phyloP scores from a whole-genome alignment of 2,329 filamentous ascomycete genomes.

The Colletotrichum graminicola region DNA sequence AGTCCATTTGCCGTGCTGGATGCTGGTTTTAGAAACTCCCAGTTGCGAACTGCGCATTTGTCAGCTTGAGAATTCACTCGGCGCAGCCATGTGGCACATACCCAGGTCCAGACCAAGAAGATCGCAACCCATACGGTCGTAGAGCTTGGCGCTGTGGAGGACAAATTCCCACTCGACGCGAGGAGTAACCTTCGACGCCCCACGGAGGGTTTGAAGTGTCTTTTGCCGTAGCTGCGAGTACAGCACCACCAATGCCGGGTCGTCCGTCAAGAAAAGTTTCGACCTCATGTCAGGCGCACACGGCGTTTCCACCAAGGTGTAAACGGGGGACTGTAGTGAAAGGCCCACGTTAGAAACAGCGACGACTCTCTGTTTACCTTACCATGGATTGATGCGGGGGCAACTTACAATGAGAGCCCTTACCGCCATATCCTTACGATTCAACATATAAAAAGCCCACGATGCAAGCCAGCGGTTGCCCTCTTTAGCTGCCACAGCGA shows the following conservation, averaged over 20 bases:
- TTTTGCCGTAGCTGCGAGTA: slow-evolving; percentile 88
- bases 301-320: slow-evolving; percentile 77
- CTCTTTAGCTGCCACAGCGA: slow-evolving; percentile 81
- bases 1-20: slow-evolving; percentile 51
- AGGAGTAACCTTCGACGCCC: slow-evolving; percentile 84
- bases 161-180: slow-evolving; percentile 90
- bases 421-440: slow-evolving; percentile 85
- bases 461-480: slow-evolving; percentile 94
- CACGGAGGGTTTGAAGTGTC: slow-evolving; percentile 84
- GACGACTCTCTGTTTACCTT: background rate
- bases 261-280: slow-evolving; percentile 87
- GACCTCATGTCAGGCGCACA: slow-evolving; percentile 77
- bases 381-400: background rate
- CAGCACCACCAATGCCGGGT: slow-evolving; percentile 87
- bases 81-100: slow-evolving; percentile 54
- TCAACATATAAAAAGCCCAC: slow-evolving; percentile 95
- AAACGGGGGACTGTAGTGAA: slow-evolving; percentile 77
- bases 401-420: slow-evolving; percentile 80
- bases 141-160: slow-evolving; percentile 84
- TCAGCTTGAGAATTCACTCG: slow-evolving; percentile 37
- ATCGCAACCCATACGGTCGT: slow-evolving; percentile 94
- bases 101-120: slow-evolving; percentile 86
- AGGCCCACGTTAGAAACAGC: background rate
- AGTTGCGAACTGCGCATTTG: slow-evolving; percentile 73
- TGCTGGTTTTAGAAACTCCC: slow-evolving; percentile 78